Base-by-base conservation (phyloP, 2,329 filamentous ascomycete species). In the Penicillium sp. region DNA sequence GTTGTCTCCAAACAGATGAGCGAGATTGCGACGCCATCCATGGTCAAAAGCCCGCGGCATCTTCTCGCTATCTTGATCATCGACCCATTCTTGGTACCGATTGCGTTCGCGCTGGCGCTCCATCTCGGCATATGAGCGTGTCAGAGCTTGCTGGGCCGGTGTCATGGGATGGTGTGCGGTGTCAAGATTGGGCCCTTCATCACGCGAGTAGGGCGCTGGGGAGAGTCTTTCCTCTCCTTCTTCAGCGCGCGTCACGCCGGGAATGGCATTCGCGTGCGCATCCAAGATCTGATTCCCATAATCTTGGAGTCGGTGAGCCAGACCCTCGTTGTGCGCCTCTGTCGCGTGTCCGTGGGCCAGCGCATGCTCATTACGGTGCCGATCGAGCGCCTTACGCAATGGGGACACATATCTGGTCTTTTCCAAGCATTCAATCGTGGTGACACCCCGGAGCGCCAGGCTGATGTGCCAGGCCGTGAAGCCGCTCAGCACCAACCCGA, bases 341-440 rank as follows among this genome's bases (percentile, higher is more conserved):
- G 38, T 44, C 35, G 46, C 47, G 13, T 57, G 46, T 24, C 48
- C 46, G 45, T 56, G 43, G 34, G 33, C 73, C 77, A 74, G 60
- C 38, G 68, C 46, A 37, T 80, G 76, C 40, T 79, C 75, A 52
- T 73, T 70, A 56, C 82, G 79, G 47, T 84, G 79, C 53, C 80
- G 74, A 63, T 87, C 83, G 63, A 91, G 79, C 42, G 80, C 80
- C 63, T 82, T 83, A 48, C 85, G 80, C 51, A 95, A 67, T 0
- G 89, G 88, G 8, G 86, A 89, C 6, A 95, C 79, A 69, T 98
- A 98, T 47, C 93, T 81, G 2, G 91, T 97, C 75, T 93, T 96
- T 70, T 98, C 93, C 50, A 98, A 74, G 61, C 86, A 95, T 68
- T 98, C 93, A 50, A 98, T 96, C 3, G 93, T 98, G 1, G 93